These are phyloP conservation scores for Hansfordia pulvinata DNA, from an alignment of 2,329 filamentous ascomycete genomes.

Conservation along the genomic window DNA sequence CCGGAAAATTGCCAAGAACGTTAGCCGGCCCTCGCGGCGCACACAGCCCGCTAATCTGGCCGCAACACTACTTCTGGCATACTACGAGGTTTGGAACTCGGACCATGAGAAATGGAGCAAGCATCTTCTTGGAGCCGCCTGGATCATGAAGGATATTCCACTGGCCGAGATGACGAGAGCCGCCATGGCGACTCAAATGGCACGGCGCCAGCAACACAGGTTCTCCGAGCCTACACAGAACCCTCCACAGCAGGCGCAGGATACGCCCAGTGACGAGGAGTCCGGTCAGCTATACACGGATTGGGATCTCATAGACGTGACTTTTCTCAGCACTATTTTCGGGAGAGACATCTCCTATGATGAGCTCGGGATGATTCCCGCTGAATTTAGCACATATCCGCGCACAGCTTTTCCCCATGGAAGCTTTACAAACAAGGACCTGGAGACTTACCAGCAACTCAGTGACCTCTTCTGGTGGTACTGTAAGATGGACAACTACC, in stretches of 20 bases:
- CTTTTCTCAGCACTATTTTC: constrained; percentile 27
- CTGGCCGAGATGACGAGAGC: constrained; percentile 59
- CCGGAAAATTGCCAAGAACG: constrained; percentile 61
- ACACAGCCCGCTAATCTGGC: constrained; percentile 74
- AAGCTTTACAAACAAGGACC: constrained; percentile 47
- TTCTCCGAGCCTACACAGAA: constrained; percentile 12
- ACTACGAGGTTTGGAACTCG: constrained; percentile 88
- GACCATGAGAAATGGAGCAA: constrained; percentile 95
- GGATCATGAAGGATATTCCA: constrained; percentile 72
- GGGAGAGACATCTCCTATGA: constrained; percentile 37
- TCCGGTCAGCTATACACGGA: constrained; percentile 13
- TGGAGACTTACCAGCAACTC: constrained; percentile 68
- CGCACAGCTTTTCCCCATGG: too few species aligned
- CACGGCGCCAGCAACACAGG: constrained; percentile 20
- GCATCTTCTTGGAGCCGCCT: constrained; percentile 72
- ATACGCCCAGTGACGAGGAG: constrained; percentile 11
- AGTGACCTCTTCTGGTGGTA: constrained; percentile 95
- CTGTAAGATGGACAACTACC: constrained; percentile 84
- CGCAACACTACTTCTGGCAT: constrained; percentile 72
- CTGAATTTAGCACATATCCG: constrained; percentile 12
- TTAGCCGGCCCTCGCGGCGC: constrained; percentile 54
- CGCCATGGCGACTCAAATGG: constrained; percentile 55
- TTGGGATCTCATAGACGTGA: constrained; percentile 22
- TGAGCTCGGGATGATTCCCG: constrained; percentile 30
- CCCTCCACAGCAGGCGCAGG: constrained; percentile 11